These are phyloP conservation scores for Plantago lanceolata DNA, from an alignment of 305 asterid genomes.

Conservation along the genomic window DNA sequence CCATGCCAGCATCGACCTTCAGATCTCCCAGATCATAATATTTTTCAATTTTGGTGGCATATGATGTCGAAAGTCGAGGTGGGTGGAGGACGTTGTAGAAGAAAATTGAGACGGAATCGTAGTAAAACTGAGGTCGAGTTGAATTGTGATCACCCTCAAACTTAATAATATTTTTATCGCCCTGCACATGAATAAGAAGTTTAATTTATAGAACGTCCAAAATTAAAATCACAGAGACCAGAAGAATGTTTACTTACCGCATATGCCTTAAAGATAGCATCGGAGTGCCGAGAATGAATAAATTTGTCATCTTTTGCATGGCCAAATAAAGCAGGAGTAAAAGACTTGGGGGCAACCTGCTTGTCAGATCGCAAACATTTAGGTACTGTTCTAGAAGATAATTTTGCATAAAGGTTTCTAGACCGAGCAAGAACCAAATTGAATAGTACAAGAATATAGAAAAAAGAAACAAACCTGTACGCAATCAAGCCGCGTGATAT, in stretches of 20 bases:
- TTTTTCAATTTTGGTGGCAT: slow-evolving; percentile 55
- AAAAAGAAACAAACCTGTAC: slow-evolving; percentile 50
- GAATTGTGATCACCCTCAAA: slow-evolving; percentile 98
- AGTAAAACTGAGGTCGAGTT: slow-evolving; percentile 86
- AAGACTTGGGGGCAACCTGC: slow-evolving; percentile 91
- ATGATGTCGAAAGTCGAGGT: slow-evolving; percentile 62
- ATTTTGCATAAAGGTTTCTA: neutral
- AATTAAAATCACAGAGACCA: slow-evolving; percentile 20
- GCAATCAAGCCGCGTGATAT: slow-evolving; percentile 74
- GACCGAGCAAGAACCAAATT: slow-evolving; percentile 23
- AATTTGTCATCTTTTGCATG: slow-evolving; percentile 94
- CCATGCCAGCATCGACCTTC: slow-evolving; percentile 57
- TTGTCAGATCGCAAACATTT: slow-evolving; percentile 21
- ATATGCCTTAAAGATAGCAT: slow-evolving; percentile 68
- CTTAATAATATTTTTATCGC: slow-evolving; percentile 89
- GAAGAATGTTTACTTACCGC: slow-evolving; percentile 44
- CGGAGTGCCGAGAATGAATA: slow-evolving; percentile 75
- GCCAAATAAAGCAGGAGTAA: slow-evolving; percentile 89
- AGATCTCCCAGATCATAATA: slow-evolving; percentile 77
- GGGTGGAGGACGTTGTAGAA: slow-evolving; percentile 91
- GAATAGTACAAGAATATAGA: slow-evolving; percentile 13
- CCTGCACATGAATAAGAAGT: slow-evolving; percentile 46
- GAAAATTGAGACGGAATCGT: slow-evolving; percentile 90
- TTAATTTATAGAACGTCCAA: slow-evolving; percentile 13
- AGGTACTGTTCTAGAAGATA: slow-evolving; percentile 6